These are phyloP conservation scores for Micractinium conductrix DNA, from an alignment of 139 green algal genomes.

Conservation along the genomic window DNA sequence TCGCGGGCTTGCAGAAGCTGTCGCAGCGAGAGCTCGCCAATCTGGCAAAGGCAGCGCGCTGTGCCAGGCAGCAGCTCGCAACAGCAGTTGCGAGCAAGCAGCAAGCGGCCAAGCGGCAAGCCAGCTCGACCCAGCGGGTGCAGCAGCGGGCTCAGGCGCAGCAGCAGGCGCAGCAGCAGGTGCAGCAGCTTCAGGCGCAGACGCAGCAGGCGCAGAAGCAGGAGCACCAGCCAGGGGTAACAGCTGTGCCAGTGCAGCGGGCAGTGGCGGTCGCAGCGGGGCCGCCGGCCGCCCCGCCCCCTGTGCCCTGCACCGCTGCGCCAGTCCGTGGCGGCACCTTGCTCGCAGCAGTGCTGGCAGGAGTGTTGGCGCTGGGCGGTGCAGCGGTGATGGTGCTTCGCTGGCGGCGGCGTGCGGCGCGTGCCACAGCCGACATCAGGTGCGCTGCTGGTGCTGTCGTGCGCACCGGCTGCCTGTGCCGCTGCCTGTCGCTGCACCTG, in stretches of 20 bases:
- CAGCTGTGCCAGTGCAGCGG: neutral
- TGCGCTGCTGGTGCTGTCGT: neutral
- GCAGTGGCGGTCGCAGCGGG: neutral
- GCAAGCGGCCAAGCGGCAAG: neutral
- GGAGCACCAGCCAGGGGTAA: conserved; percentile 1
- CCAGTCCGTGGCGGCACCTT: too few species aligned
- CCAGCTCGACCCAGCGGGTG: neutral
- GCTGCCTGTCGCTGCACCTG: neutral
- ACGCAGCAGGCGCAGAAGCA: neutral
- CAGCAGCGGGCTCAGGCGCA: neutral
- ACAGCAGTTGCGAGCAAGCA: neutral
- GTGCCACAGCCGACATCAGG: conserved; percentile 1
- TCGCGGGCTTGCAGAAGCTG: conserved; percentile 6
- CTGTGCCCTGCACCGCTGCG: neutral
- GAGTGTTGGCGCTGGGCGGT: neutral
- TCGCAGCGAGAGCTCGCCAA: conserved; percentile 9
- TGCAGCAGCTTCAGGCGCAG: neutral
- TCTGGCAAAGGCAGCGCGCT: neutral
- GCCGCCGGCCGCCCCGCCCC: neutral
- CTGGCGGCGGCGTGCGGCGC: neutral
- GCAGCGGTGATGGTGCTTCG: neutral
- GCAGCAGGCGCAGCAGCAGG: conserved; percentile 4
- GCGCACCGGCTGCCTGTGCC: neutral
- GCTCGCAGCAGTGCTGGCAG: neutral
- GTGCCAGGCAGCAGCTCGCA: conserved; percentile 14